Evolutionary conservation across 2,329 filamentous ascomycete species (phyloP).

Genomic region (Ambrosiella cleistominuta): DNA sequence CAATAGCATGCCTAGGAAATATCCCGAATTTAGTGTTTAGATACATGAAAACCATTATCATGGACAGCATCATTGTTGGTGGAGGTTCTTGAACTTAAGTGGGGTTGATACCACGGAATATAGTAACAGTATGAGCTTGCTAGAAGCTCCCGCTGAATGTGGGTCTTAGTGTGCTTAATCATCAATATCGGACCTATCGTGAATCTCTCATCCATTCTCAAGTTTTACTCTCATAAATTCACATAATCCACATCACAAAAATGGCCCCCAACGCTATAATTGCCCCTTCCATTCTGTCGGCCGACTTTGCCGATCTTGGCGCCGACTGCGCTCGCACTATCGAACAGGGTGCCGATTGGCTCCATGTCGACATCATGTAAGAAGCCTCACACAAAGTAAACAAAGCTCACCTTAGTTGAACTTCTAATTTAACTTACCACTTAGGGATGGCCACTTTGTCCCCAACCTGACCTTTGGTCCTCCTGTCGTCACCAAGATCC

Average conservation of each 20-base stretch:
- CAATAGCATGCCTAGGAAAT: no score
- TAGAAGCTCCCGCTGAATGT: neutral
- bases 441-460: slow-evolving; percentile 94
- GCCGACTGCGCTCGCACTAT: slow-evolving; percentile 78
- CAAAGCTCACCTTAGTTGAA: neutral
- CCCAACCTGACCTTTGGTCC: slow-evolving; percentile 96
- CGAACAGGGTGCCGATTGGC: slow-evolving; percentile 71
- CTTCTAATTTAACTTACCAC: neutral
- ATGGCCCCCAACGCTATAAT: slow-evolving; percentile 92
- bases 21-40: no score
- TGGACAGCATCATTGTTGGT: neutral
- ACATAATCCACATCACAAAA: neutral
- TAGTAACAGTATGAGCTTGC: neutral
- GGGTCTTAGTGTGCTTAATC: neutral
- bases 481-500: slow-evolving; percentile 87
- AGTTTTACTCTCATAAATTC: neutral
- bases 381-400: slow-evolving; percentile 12
- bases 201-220: neutral
- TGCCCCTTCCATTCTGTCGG: slow-evolving; percentile 92
- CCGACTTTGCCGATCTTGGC: slow-evolving; percentile 82
- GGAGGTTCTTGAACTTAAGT: no score
- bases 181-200: neutral
- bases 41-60: neutral
- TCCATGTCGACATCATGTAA: slow-evolving; percentile 83
- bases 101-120: no score